Evolutionary conservation across 495 filamentous ascomycete species (phyloP).

Genomic region (Lepraria neglecta): DNA sequence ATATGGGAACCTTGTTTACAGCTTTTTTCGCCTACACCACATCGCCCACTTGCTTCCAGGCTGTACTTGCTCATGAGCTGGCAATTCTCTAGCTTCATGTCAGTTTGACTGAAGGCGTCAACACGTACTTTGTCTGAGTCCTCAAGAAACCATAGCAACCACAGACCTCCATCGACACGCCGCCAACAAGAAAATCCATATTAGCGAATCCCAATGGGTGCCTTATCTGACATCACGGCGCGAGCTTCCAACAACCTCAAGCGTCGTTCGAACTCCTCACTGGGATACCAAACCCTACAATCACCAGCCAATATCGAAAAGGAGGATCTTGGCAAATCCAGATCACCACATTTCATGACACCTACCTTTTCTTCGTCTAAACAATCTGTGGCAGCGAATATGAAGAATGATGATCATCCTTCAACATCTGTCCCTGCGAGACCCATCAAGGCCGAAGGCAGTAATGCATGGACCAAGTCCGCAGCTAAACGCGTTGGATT

Average conservation of each 20-base stretch:
- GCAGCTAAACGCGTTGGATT: constrained; percentile 28
- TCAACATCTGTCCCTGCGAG: constrained; percentile 17
- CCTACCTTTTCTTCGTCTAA: constrained; percentile 27
- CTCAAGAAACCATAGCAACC: not conserved
- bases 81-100: not conserved
- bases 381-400: constrained; percentile 4
- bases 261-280: constrained; percentile 19
- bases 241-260: constrained; percentile 24
- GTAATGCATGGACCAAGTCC: constrained; percentile 19
- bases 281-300: constrained; percentile 17
- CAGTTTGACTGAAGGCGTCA: not conserved
- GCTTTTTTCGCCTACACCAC: not conserved
- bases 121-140: not conserved
- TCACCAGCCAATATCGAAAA: constrained; percentile 12
- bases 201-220: constrained; percentile 21
- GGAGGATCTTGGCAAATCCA: constrained; percentile 18
- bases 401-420: not conserved
- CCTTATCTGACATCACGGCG: constrained; percentile 26
- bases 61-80: not conserved
- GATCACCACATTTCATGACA: constrained; percentile 29
- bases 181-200: not conserved
- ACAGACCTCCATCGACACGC: not conserved
- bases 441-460: constrained; percentile 12
- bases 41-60: not conserved
- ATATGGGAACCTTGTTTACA: not conserved